These are phyloP conservation scores for Dactylellina sp. DNA, from an alignment of 2,329 filamentous ascomycete species.

Conservation along the genomic window DNA sequence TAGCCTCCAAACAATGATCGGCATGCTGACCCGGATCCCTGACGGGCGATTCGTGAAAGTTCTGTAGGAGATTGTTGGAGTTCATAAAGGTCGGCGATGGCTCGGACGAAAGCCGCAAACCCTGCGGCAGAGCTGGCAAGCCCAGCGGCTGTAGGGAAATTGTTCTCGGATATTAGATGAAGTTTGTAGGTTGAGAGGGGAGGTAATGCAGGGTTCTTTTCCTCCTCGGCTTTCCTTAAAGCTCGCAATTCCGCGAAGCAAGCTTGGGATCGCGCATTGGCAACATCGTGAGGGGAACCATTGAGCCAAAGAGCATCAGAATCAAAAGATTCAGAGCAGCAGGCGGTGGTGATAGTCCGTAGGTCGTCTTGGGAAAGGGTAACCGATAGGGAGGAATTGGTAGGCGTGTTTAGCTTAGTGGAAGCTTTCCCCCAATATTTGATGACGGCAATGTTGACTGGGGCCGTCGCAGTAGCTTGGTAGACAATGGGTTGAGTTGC, in stretches of 20 bases:
- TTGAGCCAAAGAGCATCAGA: constrained; percentile 86
- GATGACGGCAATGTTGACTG: constrained; percentile 97
- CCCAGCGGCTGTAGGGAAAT: constrained; percentile 97
- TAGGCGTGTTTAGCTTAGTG: constrained; percentile 91
- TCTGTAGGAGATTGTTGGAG: constrained; percentile 83
- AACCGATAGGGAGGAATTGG: constrained; percentile 96
- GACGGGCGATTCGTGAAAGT: constrained; percentile 87
- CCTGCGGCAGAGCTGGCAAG: constrained; percentile 79
- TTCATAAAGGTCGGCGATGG: constrained; percentile 90
- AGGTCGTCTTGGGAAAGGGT: constrained; percentile 94
- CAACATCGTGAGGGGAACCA: constrained; percentile 82
- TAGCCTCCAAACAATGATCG: constrained; percentile 94
- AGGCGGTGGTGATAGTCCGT: constrained; percentile 94
- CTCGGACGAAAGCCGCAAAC: constrained; percentile 79
- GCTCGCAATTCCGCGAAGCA: constrained; percentile 88
- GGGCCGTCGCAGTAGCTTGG: constrained; percentile 93
- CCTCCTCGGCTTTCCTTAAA: constrained; percentile 81
- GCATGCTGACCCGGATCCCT: constrained; percentile 95
- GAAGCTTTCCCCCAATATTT: constrained; percentile 99
- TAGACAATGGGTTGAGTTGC: constrained; percentile 69
- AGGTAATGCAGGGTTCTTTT: constrained; percentile 77
- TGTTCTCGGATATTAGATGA: constrained; percentile 93
- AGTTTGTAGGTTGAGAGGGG: constrained; percentile 82
- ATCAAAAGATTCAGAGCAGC: constrained; percentile 80
- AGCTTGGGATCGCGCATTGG: constrained; percentile 89